phyloP scores from a whole-genome alignment of 164 flowering plant species.

The Akebia trifoliata region DNA sequence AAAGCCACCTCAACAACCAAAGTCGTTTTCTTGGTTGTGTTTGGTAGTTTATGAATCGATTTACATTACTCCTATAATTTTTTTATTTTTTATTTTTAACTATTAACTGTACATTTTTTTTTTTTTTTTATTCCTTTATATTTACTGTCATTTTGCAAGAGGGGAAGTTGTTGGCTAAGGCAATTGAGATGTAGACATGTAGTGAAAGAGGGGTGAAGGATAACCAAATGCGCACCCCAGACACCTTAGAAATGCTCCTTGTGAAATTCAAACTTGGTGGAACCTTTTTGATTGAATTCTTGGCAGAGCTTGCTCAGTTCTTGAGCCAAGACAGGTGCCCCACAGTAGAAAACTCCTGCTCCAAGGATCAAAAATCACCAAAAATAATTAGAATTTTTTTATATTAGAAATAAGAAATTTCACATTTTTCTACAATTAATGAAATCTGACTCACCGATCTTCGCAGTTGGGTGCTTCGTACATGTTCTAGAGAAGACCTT shows the following conservation, averaged over 20 bases:
- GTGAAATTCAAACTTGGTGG: slow-evolving; percentile 86
- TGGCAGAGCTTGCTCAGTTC: slow-evolving; percentile 65
- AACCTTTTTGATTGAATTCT: slow-evolving; percentile 73
- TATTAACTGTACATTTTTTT: too few relatives aligned
- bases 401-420: background rate
- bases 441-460: slow-evolving; percentile 48
- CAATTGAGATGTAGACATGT: too few relatives aligned
- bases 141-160: too few relatives aligned
- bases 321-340: slow-evolving; percentile 70
- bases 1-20: too few relatives aligned
- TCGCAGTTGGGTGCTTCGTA: slow-evolving; percentile 64
- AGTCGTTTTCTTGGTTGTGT: too few relatives aligned
- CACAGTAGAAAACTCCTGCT: slow-evolving; percentile 88
- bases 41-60: too few relatives aligned
- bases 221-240: background rate
- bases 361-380: background rate
- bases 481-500: slow-evolving; percentile 57
- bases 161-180: too few relatives aligned
- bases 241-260: slow-evolving; percentile 67
- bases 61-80: too few relatives aligned
- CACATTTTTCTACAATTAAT: background rate
- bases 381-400: background rate
- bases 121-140: too few relatives aligned
- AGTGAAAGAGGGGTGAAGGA: background rate
- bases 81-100: too few relatives aligned